Conservation (phyloP, 2,329 filamentous ascomycete genomes). For the Mollisiaceae sp. region DNA sequence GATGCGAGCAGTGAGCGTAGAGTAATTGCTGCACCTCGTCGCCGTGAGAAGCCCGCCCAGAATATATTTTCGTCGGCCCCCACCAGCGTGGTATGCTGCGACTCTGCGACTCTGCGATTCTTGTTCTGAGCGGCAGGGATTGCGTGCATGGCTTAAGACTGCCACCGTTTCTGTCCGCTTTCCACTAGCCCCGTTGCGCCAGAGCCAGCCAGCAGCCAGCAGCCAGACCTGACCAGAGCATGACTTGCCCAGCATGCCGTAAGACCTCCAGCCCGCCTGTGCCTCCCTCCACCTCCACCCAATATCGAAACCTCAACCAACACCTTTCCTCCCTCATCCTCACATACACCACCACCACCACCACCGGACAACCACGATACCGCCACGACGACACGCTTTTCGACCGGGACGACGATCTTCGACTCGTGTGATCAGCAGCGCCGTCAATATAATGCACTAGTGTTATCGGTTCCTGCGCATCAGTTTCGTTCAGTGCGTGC, state of each 20-base stretch:
- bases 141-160: not conserved
- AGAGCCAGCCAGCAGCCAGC: not conserved
- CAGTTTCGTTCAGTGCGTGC: conserved; percentile 15
- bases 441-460: conserved; percentile 22
- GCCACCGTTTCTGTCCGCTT: conserved; percentile 5
- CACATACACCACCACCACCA: conserved; percentile 3
- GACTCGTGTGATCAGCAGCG: conserved; percentile 6
- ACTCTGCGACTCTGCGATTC: not conserved
- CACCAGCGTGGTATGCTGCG: not conserved
- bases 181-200: not conserved
- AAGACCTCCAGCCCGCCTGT: not conserved
- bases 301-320: not conserved
- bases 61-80: not conserved
- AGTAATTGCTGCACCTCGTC: not conserved
- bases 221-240: not conserved
- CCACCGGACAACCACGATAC: not conserved
- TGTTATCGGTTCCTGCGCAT: conserved; percentile 17
- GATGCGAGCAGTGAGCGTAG: not conserved
- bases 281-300: not conserved
- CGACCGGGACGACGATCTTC: not conserved
- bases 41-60: not conserved
- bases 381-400: not conserved
- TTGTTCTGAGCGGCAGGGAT: not conserved
- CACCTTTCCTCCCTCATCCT: conserved; percentile 11
- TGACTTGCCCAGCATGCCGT: not conserved